Evolutionary conservation across 352 stramenopile species (phyloP), one percentile per base, ranked within the genome.

Genomic region (Phytophthora pini): DNA sequence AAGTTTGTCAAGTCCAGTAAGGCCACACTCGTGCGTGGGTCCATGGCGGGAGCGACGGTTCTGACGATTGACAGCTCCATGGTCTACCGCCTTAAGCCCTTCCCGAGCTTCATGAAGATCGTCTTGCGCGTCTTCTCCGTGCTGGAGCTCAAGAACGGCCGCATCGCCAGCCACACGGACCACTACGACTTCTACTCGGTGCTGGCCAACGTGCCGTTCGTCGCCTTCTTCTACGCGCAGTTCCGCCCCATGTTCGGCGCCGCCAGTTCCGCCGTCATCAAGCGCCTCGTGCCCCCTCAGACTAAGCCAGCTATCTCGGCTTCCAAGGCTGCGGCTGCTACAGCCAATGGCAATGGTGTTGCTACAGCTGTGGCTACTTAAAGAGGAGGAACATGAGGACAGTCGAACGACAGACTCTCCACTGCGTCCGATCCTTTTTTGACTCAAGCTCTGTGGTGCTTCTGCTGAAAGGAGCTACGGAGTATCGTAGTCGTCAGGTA

Each of bases 161-260:
- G 87, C 57, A 84, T 95, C 57, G 79, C 83, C 15, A 84, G 72
- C 32, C 87, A 95, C 73, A 95, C 87, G 65, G 87, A 95, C 66
- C 87, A 95, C 68, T 95, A 74, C 56, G 85, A 93, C 62, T 88
- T 95, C 29, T 90, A 88, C 63, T 92, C 84, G 57, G 87, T 95
- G 60, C 61, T 95, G 38, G 66, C 81, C 27, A 93, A 92, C 68
- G 70, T 95, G 17, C 87, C 87, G 39, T 79, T 95, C 39, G 69
- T 92, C 5, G 70, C 83, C 48, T 95, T 89, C 68, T 83, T 93
- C 55, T 95, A 95, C 78, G 70, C 72, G 51, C 83, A 93, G 58
- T 88, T 92, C 62, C 86, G 86, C 27, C 79, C 82, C 26, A 83
- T 89, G 72, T 88, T 93, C 58, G 86, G 86, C 34, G 65, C 75